A percentile compares a stretch with the other conserved stretches of the same genome.
Conservation (phyloP, 768 basidiomycete species). For the Dacryopinax primogenitus region DNA sequence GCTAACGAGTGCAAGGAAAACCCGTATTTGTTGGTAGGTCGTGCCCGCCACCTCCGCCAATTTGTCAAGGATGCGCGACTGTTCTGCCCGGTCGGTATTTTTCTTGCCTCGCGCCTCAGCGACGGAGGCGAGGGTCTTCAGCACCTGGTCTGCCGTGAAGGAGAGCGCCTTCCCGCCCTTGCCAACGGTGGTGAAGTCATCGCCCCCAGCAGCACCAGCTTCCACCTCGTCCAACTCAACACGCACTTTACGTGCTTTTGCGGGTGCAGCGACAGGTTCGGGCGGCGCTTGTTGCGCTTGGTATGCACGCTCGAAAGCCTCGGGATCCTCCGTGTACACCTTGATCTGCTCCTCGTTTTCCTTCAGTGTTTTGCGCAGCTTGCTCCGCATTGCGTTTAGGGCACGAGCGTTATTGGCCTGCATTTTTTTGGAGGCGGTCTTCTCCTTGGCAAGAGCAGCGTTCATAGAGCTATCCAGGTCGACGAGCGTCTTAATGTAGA, state of each 20-base stretch:
- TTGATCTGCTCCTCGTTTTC: constrained; percentile 75
- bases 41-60: constrained; percentile 75
- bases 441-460: constrained; percentile 65
- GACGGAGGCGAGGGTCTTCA: constrained; percentile 81
- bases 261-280: constrained; percentile 30
- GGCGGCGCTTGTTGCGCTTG: constrained; percentile 35
- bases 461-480: constrained; percentile 68
- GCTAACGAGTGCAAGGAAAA: constrained; percentile 83
- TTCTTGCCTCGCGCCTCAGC: constrained; percentile 95
- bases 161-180: constrained; percentile 75
- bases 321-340: constrained; percentile 78
- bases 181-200: constrained; percentile 81
- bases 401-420: constrained; percentile 88
- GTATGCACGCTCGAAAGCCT: constrained; percentile 71
- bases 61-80: constrained; percentile 80
- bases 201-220: constrained; percentile 31
- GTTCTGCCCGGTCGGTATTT: constrained; percentile 94
- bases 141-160: constrained; percentile 72
- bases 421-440: constrained; percentile 92
- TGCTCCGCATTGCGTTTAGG: constrained; percentile 95
- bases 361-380: constrained; percentile 79
- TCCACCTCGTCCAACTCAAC: constrained; percentile 31
- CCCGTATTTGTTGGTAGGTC: constrained; percentile 84
- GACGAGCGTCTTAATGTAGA: constrained; percentile 63
- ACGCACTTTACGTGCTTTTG: constrained; percentile 29